Evolutionary conservation across 116 monocot species (phyloP), one percentile per base, ranked within the genome.

Genomic region (Dioscorea cayenensis): DNA sequence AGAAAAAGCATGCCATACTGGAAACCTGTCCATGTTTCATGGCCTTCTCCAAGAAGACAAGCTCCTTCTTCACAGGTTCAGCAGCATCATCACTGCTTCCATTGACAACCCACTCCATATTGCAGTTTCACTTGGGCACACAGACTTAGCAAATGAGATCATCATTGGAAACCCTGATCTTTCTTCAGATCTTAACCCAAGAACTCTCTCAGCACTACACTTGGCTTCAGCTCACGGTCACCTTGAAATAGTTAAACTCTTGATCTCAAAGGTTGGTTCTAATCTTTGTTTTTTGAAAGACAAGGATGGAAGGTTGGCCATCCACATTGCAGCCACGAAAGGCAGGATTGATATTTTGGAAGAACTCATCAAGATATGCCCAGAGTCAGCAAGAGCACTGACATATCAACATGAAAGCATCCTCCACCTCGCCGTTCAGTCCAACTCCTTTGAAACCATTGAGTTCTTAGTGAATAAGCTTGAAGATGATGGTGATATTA

Each of bases 391-490:
- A 9, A 28, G 19, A n/a, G 28, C 52, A 9, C 27, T 65, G 0
- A 77, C 71, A 14, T 20, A 18, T 8, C 55, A 27, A 38, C 66
- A 71, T 4, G 71, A 77, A 55, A 65, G 36, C 28, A 28, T 71
- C n/a, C 77, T 77, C 58, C 77, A 77, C 37, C 59, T 77, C 8
- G 77, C 23, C 12, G 66, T 71, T 49, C 65, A 66, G 60, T 48
- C 19, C 65, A 77, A 71, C 55, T 64, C 64, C 64, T 71, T 48
- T 38, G 66, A 77, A 4, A 51, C 28, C 10, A n/a, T 77, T 36
- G 10, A 16, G 38, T 60, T n/a, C 51, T n/a, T 77, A 10, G n/a
- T 71, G 6, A 58, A 71, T 22, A 59, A 11, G 32, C 19, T 55
- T 5, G 71, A 38, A 51, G 65, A 1, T 21, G 61, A 10, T 9